phyloP scores from a whole-genome alignment of 2,329 filamentous ascomycete species.

The Rhinocladiella mackenziei region DNA sequence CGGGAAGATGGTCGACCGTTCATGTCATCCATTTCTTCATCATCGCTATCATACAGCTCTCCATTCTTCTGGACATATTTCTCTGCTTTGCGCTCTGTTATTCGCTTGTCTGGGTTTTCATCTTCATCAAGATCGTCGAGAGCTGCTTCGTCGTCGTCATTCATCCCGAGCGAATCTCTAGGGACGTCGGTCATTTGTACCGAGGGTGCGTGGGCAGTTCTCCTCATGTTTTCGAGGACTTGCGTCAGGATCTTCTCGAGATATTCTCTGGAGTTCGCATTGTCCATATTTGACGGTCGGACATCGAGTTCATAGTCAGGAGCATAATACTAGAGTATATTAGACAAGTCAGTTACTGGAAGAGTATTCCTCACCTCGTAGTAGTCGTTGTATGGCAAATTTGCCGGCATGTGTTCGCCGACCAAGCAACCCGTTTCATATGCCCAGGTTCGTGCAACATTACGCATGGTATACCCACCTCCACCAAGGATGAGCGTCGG shows the following conservation, averaged over 20 bases:
- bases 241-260: slow-evolving; percentile 64
- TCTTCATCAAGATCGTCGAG: slow-evolving; percentile 75
- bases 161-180: slow-evolving; percentile 53
- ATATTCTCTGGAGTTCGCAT: slow-evolving; percentile 65
- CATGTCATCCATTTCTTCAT: slow-evolving; percentile 69
- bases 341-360: slow-evolving; percentile 6
- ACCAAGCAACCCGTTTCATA: slow-evolving; percentile 76
- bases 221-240: slow-evolving; percentile 63
- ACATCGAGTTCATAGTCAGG: slow-evolving; percentile 68
- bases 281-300: slow-evolving; percentile 68
- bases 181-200: slow-evolving; percentile 64
- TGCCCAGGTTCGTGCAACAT: slow-evolving; percentile 58
- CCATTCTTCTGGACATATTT: slow-evolving; percentile 70
- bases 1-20: slow-evolving; percentile 79
- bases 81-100: slow-evolving; percentile 78
- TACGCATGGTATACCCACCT: slow-evolving; percentile 68
- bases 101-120: slow-evolving; percentile 75
- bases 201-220: slow-evolving; percentile 59
- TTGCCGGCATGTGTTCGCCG: slow-evolving; percentile 71
- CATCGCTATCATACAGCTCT: slow-evolving; percentile 83
- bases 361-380: slow-evolving; percentile 57
- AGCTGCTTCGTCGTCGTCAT: slow-evolving; percentile 62
- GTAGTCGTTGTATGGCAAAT: slow-evolving; percentile 95
- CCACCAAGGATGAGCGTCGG: slow-evolving; percentile 64
- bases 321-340: slow-evolving; percentile 56